Evolutionary conservation across 2,329 filamentous ascomycete genomes (phyloP).

Genomic region (Bipolaris zeicola): DNA sequence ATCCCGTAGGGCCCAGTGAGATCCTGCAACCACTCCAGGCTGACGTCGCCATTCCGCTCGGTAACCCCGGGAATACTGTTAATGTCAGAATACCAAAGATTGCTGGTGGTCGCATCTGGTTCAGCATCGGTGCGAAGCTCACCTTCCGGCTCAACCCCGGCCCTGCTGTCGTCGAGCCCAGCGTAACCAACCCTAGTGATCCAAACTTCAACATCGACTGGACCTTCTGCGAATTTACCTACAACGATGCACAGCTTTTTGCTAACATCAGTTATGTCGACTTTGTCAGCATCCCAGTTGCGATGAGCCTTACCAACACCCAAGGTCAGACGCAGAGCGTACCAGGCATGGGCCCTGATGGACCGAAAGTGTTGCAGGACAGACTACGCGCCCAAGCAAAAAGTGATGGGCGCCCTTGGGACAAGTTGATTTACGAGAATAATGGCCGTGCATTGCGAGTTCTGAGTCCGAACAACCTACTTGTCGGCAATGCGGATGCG

Average conservation of each 20-base stretch:
- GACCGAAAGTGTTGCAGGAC: constrained; percentile 61
- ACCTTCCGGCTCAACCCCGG: constrained; percentile 74
- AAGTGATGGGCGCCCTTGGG: constrained; percentile 64
- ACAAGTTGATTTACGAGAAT: constrained; percentile 59
- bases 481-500: constrained; percentile 53
- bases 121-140: constrained; percentile 64
- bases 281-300: constrained; percentile 63
- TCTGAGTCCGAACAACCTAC: constrained; percentile 53
- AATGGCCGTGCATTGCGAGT: constrained; percentile 48
- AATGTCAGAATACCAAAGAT: constrained; percentile 71
- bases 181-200: constrained; percentile 66
- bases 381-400: constrained; percentile 61
- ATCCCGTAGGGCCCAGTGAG: constrained; percentile 63
- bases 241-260: constrained; percentile 55
- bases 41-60: constrained; percentile 68
- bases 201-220: constrained; percentile 54
- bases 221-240: constrained; percentile 56
- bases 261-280: constrained; percentile 73
- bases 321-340: constrained; percentile 52
- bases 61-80: constrained; percentile 63
- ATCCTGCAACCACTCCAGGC: constrained; percentile 59
- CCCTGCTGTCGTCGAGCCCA: constrained; percentile 75
- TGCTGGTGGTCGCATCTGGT: constrained; percentile 74
- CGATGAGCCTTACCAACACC: constrained; percentile 53
- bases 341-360: constrained; percentile 63